Percentiles rank a stretch among this genome's conserved stretches.
Conservation (phyloP, 2,329 filamentous ascomycete genomes). For the Phoma sp. region DNA sequence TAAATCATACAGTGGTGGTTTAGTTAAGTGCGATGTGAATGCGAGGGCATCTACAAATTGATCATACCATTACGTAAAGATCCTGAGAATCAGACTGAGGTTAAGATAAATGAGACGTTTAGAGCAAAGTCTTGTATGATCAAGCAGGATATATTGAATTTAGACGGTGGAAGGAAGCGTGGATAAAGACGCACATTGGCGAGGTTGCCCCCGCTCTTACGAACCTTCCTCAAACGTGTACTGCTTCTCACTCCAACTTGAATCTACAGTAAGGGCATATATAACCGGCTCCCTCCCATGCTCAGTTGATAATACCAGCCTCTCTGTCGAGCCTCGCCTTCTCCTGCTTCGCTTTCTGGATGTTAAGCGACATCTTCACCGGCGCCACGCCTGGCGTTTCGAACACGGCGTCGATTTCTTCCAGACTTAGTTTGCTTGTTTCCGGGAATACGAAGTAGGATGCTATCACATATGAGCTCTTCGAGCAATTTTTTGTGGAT, state of each 20-base stretch:
- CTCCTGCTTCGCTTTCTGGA: conserved; percentile 27
- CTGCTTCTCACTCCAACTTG: background rate
- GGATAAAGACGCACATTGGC: conserved; percentile 1
- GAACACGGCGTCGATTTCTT: conserved; percentile 68
- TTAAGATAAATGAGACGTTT: background rate
- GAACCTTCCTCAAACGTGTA: background rate
- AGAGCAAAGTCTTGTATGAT: background rate
- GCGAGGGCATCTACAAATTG: background rate
- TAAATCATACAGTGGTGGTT: too few species aligned
- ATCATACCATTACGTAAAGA: background rate
- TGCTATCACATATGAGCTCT: conserved; percentile 21
- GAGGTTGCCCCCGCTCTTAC: background rate
- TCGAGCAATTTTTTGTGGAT: background rate
- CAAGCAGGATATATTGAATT: background rate
- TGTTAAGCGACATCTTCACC: conserved; percentile 50
- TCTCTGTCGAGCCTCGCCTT: conserved; percentile 13
- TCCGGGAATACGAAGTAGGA: conserved; percentile 63
- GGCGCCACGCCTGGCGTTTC: conserved; percentile 54
- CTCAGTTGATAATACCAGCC: background rate
- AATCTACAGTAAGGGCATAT: background rate
- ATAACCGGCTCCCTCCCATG: background rate
- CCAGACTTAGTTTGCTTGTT: conserved; percentile 58
- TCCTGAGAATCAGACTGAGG: too few species aligned
- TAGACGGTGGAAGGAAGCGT: background rate
- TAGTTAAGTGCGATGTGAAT: background rate